Conservation (phyloP, 2,329 filamentous ascomycete species). For the Lasiodiplodia sp. region DNA sequence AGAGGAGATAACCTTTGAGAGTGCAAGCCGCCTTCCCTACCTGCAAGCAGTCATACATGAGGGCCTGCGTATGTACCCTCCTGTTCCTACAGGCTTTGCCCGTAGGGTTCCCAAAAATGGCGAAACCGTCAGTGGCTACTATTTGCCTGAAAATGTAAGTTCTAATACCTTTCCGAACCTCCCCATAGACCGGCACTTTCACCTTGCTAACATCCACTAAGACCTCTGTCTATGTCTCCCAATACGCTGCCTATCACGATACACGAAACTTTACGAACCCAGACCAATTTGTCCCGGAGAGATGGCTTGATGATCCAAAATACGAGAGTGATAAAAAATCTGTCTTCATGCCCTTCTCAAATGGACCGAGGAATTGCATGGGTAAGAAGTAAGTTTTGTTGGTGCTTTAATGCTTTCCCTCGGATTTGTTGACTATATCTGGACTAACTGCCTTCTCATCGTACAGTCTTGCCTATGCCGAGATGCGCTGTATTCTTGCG, state of each 20-base stretch:
- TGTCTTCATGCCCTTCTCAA: conserved; percentile 43
- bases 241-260: conserved; percentile 42
- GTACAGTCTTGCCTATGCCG: conserved; percentile 43
- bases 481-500: conserved; percentile 49
- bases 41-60: conserved; percentile 57
- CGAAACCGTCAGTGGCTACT: conserved; percentile 45
- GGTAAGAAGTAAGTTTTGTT: conserved; percentile 44
- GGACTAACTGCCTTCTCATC: neutral
- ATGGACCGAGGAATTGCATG: conserved; percentile 47
- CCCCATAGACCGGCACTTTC: conserved; percentile 19
- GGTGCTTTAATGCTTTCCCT: neutral
- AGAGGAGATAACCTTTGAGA: conserved; percentile 45
- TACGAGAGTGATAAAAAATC: conserved; percentile 41
- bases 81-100: conserved; percentile 52
- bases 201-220: conserved; percentile 9
- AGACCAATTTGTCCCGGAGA: conserved; percentile 45
- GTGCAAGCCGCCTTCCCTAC: conserved; percentile 45
- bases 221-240: conserved; percentile 40
- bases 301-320: conserved; percentile 38
- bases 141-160: conserved; percentile 43
- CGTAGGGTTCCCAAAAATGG: conserved; percentile 47
- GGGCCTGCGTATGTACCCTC: conserved; percentile 55
- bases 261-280: conserved; percentile 43
- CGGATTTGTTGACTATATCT: too few species aligned
- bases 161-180: too few species aligned